Evolutionary conservation across 148 eudicot species (phyloP), one percentile per base, ranked within the genome.

Genomic region (Linanthus parryae): DNA sequence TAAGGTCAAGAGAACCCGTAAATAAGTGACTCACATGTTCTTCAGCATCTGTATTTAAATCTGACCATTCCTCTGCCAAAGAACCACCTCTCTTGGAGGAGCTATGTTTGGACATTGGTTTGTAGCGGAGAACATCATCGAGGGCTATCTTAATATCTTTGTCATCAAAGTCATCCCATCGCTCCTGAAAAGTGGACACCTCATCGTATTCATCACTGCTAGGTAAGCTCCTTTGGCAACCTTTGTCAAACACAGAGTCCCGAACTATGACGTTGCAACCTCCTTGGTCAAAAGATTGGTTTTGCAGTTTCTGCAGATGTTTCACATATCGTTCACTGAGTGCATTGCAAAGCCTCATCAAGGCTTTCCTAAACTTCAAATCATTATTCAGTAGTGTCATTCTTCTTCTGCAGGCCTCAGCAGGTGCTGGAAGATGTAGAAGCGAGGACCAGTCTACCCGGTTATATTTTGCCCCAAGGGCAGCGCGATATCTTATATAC

Each of bases 91-190:
- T 65, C 70, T 66, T 79, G 55, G 67, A 35, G 24, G 63, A 58
- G 35, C 62, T 76, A 44, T 54, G 12, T 65, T 83, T 85, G 47
- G 62, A 64, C 36, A 64, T 66, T 60, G 46, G 61, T 66, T 76
- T 88, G 62, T 39, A 68, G 44, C 54, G 54, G 15, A 92, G 77
- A 67, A 80, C 96, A 58, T 86, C 88, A 44, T 87, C 73, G 49
- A 92, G 71, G 21, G 83, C 71, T 38, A 26, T 30, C 75, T 77
- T 75, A 60, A 87, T 55, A 67, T 61, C 50, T 56, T 50, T 14
- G 44, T 79, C 65, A 31, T 72, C 75, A 71, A 92, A 92, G 73
- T 84, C 67, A 68, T 82, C 96, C 99, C 99, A 92, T 25, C 19
- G 59, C 17, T 67, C 69, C 54, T 48, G 65, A 43, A 20, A 18